Conservation (phyloP, 2,329 filamentous ascomycete species). For the Aureobasidium mangrovei region DNA sequence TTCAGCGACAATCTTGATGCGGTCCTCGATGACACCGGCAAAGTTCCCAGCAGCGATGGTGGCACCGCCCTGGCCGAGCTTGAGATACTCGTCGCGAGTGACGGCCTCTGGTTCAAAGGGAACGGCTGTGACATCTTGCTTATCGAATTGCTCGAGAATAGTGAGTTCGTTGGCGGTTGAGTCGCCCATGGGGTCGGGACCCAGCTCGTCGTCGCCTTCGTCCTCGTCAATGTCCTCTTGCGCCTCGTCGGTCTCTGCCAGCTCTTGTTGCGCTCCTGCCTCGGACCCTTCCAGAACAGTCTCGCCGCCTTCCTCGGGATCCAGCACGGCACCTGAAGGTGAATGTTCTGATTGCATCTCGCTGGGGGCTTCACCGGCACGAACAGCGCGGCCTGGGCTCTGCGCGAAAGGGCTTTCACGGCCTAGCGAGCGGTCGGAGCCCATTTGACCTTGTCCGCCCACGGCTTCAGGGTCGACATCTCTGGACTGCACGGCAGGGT, state of each 20-base stretch:
- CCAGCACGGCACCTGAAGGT: constrained; percentile 2
- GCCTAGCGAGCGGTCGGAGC: constrained; percentile 17
- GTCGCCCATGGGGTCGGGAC: constrained; percentile 5
- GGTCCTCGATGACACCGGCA: constrained; percentile 22
- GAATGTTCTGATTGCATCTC: constrained; percentile 14
- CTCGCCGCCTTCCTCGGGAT: constrained; percentile 16
- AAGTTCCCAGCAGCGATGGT: constrained; percentile 22
- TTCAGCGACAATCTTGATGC: constrained; percentile 19
- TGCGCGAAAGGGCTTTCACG: constrained; percentile 21
- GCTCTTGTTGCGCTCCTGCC: neutral
- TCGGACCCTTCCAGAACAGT: constrained; percentile 5
- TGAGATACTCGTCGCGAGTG: constrained; percentile 15
- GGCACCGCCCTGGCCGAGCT: constrained; percentile 18
- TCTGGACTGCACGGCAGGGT: constrained; percentile 1
- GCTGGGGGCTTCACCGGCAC: neutral
- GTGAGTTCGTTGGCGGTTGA: constrained; percentile 16
- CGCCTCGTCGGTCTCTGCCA: neutral
- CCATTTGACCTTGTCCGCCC: constrained; percentile 18
- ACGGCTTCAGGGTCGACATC: constrained; percentile 14
- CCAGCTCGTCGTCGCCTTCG: constrained; percentile 8
- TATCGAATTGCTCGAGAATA: constrained; percentile 17
- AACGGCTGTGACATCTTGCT: constrained; percentile 16
- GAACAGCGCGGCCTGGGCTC: constrained; percentile 11
- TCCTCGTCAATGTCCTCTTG: constrained; percentile 7
- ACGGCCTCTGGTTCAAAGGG: constrained; percentile 13